A percentile compares a stretch with the other conserved stretches of the same genome.
phyloP scores from a whole-genome alignment of 768 basidiomycete genomes.

The Dictyophora rubrovolvata region DNA sequence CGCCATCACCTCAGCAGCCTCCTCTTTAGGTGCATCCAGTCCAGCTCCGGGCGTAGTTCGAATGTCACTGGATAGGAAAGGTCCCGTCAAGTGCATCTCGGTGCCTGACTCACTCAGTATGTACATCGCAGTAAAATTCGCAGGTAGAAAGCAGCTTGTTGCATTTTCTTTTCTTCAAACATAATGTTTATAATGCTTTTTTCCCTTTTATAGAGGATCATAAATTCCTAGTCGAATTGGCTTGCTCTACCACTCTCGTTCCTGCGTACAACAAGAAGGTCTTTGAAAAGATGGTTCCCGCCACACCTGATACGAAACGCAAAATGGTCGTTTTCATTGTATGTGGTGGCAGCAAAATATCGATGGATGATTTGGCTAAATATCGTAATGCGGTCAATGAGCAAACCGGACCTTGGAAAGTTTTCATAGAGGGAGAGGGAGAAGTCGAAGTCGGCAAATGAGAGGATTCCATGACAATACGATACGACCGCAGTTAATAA shows the following conservation, averaged over 20 bases:
- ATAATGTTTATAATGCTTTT: background rate
- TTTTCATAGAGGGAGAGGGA: conserved; percentile 21
- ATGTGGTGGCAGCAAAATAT: conserved; percentile 64
- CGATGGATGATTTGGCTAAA: conserved; percentile 39
- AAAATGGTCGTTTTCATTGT: conserved; percentile 52
- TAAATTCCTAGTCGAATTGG: conserved; percentile 63
- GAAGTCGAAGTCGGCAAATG: background rate
- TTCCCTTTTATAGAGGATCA: conserved; percentile 47
- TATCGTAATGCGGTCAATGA: conserved; percentile 33
- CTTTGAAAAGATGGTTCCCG: conserved; percentile 42
- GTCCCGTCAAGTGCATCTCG: conserved; percentile 47
- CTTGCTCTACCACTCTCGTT: conserved; percentile 60
- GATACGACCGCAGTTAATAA: too few species aligned
- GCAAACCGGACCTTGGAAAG: conserved; percentile 19
- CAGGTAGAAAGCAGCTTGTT: conserved; percentile 30
- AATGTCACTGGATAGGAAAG: conserved; percentile 52
- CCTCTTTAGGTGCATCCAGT: conserved; percentile 62
- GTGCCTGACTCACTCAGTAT: conserved; percentile 64
- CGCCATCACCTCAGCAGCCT: conserved; percentile 51
- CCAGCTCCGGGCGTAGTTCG: conserved; percentile 52
- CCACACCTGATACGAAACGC: conserved; percentile 17
- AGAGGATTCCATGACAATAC: background rate
- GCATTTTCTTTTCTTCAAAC: background rate
- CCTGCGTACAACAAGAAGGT: conserved; percentile 52
- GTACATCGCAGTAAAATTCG: conserved; percentile 45